These are phyloP conservation scores for Mercurialis annua DNA, from an alignment of 345 rosid species.

Conservation along the genomic window DNA sequence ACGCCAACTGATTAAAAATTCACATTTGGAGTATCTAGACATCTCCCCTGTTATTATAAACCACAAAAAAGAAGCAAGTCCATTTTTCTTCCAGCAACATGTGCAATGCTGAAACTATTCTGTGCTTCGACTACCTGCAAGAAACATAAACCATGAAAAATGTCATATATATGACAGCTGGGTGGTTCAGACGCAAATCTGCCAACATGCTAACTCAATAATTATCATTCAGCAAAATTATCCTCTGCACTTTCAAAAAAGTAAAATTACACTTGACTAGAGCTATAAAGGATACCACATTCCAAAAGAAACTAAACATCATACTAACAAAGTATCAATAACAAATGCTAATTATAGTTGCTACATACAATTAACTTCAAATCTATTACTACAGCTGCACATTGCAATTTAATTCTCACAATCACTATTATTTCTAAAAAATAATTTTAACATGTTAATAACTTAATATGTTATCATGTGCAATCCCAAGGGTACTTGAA, in stretches of 20 bases:
- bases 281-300: background rate
- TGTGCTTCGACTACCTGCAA: constrained; percentile 3
- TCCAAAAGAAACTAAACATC: background rate
- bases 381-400: background rate
- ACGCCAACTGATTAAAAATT: background rate
- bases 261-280: background rate
- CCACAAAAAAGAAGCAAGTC: background rate
- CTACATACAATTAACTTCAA: background rate
- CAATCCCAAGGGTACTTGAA: no score
- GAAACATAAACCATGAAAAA: background rate
- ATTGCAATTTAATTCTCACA: no score
- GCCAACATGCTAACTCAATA: background rate
- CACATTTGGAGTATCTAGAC: constrained; percentile 8
- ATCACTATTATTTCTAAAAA: background rate
- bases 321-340: background rate
- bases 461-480: background rate
- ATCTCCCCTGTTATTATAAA: constrained; percentile 13
- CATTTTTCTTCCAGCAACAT: background rate
- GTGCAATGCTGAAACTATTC: background rate
- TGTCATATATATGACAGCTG: background rate
- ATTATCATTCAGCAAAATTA: background rate
- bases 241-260: background rate
- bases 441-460: no score
- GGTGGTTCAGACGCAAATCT: background rate
- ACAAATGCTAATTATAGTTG: background rate